Conservation (phyloP, 192 early-diverging fungal genomes). For the Backusella australiensis region DNA sequence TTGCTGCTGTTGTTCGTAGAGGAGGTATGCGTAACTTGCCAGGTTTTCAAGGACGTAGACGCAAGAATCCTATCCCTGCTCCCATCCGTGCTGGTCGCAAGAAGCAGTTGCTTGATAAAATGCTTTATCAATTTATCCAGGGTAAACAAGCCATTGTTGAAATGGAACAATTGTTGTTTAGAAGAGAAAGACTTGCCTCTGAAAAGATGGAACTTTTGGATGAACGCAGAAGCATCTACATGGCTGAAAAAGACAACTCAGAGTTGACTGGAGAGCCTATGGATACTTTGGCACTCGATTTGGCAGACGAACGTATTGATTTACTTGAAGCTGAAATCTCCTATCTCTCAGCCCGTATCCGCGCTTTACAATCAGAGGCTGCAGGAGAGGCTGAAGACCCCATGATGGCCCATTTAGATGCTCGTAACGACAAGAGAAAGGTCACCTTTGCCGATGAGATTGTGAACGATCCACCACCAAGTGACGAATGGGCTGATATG, state of each 20-base stretch:
- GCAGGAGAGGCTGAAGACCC: constrained; percentile 21
- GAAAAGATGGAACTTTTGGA: constrained; percentile 53
- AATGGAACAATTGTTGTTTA: constrained; percentile 49
- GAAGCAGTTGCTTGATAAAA: constrained; percentile 54
- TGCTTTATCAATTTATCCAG: constrained; percentile 54
- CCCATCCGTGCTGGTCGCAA: constrained; percentile 43
- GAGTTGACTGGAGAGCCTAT: constrained; percentile 23
- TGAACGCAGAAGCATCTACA: constrained; percentile 50
- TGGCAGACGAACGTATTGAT: constrained; percentile 58
- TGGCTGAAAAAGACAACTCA: constrained; percentile 40
- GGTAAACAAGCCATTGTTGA: constrained; percentile 50
- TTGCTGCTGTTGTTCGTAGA: constrained; percentile 35
- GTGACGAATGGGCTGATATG: constrained; percentile 36
- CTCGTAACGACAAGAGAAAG: constrained; percentile 18
- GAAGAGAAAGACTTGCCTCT: constrained; percentile 42
- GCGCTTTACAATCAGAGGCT: constrained; percentile 52
- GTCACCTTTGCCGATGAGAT: constrained; percentile 42
- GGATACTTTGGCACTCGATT: constrained; percentile 37
- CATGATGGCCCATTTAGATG: neutral
- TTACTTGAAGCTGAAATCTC: constrained; percentile 56
- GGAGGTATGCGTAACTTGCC: constrained; percentile 12
- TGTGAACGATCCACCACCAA: constrained; percentile 14
- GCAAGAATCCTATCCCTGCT: constrained; percentile 30
- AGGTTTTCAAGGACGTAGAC: constrained; percentile 6
- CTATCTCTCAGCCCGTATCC: constrained; percentile 56